Percentiles rank a stretch among this genome's conserved stretches.
phyloP scores from a whole-genome alignment of 371 early-diverging fungal species.

The Capillidium heterosporum region DNA sequence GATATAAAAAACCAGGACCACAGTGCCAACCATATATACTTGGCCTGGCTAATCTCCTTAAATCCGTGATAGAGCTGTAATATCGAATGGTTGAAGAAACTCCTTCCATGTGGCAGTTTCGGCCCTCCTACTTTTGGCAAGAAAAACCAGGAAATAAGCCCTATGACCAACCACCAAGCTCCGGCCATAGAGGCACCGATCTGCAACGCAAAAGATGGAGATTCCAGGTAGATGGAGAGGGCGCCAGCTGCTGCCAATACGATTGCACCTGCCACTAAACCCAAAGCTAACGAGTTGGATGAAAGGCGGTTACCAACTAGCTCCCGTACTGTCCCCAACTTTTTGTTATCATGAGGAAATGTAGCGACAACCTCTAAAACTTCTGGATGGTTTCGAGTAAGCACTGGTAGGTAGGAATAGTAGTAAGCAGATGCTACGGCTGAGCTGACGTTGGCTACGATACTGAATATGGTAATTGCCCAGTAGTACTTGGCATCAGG shows the following conservation, averaged over 20 bases:
- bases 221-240: slow-evolving; percentile 16
- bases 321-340: slow-evolving; percentile 7
- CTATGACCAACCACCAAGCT: slow-evolving; percentile 25
- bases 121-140: slow-evolving; percentile 27
- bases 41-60: neutral
- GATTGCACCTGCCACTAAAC: slow-evolving; percentile 20
- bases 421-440: slow-evolving; percentile 30
- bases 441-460: slow-evolving; percentile 22
- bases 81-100: slow-evolving; percentile 12
- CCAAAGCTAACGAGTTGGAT: slow-evolving; percentile 20
- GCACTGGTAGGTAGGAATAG: slow-evolving; percentile 33
- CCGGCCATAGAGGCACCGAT: slow-evolving; percentile 25
- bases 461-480: slow-evolving; percentile 20
- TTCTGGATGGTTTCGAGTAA: slow-evolving; percentile 23
- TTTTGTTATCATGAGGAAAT: neutral
- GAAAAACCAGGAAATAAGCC: slow-evolving; percentile 17
- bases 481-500: slow-evolving; percentile 13
- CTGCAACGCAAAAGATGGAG: slow-evolving; percentile 11
- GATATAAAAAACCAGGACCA: slow-evolving; percentile 22
- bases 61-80: slow-evolving; percentile 17
- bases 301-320: slow-evolving; percentile 23
- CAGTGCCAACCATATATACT: slow-evolving; percentile 12
- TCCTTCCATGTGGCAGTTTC: slow-evolving; percentile 25
- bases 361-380: slow-evolving; percentile 8
- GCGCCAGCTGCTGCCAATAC: slow-evolving; percentile 21